Percentiles rank a stretch among this genome's conserved stretches.
Conservation (phyloP, 768 basidiomycete genomes). For the Termitomyces titanicus region DNA sequence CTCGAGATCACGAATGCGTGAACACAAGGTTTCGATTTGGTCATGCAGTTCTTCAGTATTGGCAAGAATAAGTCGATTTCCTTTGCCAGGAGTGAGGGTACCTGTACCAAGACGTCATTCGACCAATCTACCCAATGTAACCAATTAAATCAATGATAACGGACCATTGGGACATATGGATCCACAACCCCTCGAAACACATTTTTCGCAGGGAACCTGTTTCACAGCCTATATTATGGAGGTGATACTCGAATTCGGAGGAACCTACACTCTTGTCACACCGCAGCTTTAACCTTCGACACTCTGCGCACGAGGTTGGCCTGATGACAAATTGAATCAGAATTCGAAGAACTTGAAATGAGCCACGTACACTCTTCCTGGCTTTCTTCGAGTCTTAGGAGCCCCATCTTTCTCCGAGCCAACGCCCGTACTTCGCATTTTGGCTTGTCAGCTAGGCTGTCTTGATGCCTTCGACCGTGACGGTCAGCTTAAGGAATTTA, state of each 20-base stretch:
- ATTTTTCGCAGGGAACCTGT: slow-evolving; percentile 77
- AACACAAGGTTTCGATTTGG: slow-evolving; percentile 50
- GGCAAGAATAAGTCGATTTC: slow-evolving; percentile 60
- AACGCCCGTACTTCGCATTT: background rate
- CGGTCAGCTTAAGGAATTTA: background rate
- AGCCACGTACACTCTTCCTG: slow-evolving; percentile 40
- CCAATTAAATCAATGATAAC: slow-evolving; percentile 10
- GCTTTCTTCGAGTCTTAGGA: slow-evolving; percentile 34
- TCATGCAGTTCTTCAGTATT: slow-evolving; percentile 71
- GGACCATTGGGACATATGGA: slow-evolving; percentile 76
- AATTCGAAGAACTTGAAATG: background rate
- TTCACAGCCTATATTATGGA: background rate
- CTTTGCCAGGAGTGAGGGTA: slow-evolving; percentile 53
- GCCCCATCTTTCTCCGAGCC: slow-evolving; percentile 12
- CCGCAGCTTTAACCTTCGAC: slow-evolving; percentile 57
- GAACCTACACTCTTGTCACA: slow-evolving; percentile 58
- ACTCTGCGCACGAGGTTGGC: slow-evolving; percentile 50
- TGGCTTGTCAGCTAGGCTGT: background rate
- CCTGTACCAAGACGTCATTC: slow-evolving; percentile 31
- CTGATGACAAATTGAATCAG: slow-evolving; percentile 18
- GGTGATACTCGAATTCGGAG: background rate
- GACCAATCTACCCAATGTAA: background rate
- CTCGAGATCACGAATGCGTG: slow-evolving; percentile 62
- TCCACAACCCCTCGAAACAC: slow-evolving; percentile 69
- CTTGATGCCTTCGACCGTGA: background rate